A percentile compares a stretch with the other conserved stretches of the same genome.
phyloP scores from a whole-genome alignment of 257 asterid genomes.

The Nyctanthes arbortristis region DNA sequence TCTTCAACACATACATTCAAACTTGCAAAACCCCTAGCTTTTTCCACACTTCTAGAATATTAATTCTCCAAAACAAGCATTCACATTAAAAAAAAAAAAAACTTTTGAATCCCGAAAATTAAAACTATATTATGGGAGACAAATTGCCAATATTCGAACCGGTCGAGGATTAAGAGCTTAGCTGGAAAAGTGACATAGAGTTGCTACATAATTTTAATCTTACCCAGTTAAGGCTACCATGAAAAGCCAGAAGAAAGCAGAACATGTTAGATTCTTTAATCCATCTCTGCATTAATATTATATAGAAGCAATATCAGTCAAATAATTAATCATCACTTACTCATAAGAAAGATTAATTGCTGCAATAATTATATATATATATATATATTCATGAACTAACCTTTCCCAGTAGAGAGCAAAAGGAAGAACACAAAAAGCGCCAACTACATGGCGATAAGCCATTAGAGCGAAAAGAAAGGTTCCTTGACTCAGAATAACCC shows the following conservation, averaged over 20 bases:
- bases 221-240: slow-evolving; percentile 67
- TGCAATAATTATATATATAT: neutral
- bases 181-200: neutral
- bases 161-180: no score
- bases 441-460: slow-evolving; percentile 56
- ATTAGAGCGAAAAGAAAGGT: slow-evolving; percentile 53
- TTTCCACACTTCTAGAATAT: neutral
- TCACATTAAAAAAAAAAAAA: no score
- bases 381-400: slow-evolving; percentile 17
- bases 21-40: neutral
- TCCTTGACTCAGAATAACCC: slow-evolving; percentile 45
- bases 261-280: slow-evolving; percentile 31
- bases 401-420: slow-evolving; percentile 57
- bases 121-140: no score
- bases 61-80: no score
- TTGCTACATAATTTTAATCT: neutral
- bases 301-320: neutral
- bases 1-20: neutral
- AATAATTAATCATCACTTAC: neutral
- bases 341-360: neutral
- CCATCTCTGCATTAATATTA: slow-evolving; percentile 42
- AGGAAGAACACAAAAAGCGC: slow-evolving; percentile 46
- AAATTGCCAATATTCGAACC: no score
- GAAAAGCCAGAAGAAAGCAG: slow-evolving; percentile 48
- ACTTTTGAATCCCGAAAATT: no score